Evolutionary conservation across 768 basidiomycete species (phyloP), one percentile per base, ranked within the genome.

Genomic region (Lyophyllum shimeji): DNA sequence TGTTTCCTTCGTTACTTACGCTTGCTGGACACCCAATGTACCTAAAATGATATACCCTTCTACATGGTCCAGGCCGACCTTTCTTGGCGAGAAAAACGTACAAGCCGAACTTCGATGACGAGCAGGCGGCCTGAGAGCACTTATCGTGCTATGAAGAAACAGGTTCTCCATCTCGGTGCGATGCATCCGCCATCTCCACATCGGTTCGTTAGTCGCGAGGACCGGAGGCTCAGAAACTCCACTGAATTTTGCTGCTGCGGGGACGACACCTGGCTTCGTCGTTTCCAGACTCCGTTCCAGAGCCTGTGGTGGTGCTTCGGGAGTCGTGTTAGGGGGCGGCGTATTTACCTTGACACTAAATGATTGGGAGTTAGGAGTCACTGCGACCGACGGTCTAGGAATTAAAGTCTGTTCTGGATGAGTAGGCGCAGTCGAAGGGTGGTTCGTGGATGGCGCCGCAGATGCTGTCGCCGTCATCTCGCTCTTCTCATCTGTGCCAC

Each of bases 1-100:
- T 72, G 65, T 65, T 63, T 69, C 58, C 52, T 47, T 60, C 60
- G 62, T 60, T 60, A 61, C 58, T 62, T 55, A 52, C 21, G 52
- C 52, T 61, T 59, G 56, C 57, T 65, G 61, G 58, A 65, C 58
- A 55, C 46, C 53, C 54, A 42, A 56, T 56, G 57, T 63, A 62
- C 52, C 51, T 58, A 50, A 43, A 43, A 53, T 40, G 51, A 56
- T 58, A 57, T 62, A 57, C 34, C 55, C 46, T 58, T 60, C 55
- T 52, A 34, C 40, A 43, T 45, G 51, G 50, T 29, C 53, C 50
- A 55, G 58, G 52, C 21, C 39, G 39, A 43, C 34, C 21, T 27
- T 50, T 40, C 33, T 13, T 45, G 17, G 48, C 12, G 43, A 59
- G n/a, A 20, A 24, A 34, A 46, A 54, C 47, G 47, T 52, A 51